Evolutionary conservation across 352 stramenopile species (phyloP).

Genomic region (Phytophthora macrochlamydospora): DNA sequence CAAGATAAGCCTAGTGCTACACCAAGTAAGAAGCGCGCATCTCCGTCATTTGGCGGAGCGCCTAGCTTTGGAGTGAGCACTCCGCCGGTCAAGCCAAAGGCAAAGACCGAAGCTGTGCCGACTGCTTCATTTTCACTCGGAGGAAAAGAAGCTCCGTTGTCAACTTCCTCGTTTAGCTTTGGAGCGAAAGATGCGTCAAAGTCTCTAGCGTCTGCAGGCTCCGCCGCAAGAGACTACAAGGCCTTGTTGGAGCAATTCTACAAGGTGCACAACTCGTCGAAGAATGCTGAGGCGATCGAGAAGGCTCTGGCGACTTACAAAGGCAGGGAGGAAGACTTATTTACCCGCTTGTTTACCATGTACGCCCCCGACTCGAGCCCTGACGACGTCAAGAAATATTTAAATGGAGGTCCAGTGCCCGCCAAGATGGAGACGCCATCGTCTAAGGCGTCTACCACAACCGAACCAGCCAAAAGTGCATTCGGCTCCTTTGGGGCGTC

Average conservation of each 20-base stretch:
- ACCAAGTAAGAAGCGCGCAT: conserved; percentile 10
- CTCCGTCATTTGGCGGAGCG: conserved; percentile 2
- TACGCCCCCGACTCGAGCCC: conserved; percentile 60
- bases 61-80: conserved; percentile 23
- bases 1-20: conserved; percentile 14
- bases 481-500: conserved; percentile 13
- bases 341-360: conserved; percentile 62
- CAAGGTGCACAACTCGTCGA: conserved; percentile 59
- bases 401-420: conserved; percentile 54
- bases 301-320: conserved; percentile 60
- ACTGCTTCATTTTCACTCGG: conserved; percentile 32
- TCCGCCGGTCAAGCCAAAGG: conserved; percentile 26
- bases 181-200: conserved; percentile 23
- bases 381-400: conserved; percentile 68
- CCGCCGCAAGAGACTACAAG: conserved; percentile 49
- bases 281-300: conserved; percentile 45
- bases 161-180: conserved; percentile 32
- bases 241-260: conserved; percentile 66
- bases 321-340: conserved; percentile 65
- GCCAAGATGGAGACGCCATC: conserved; percentile 35
- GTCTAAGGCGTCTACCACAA: conserved; percentile 22
- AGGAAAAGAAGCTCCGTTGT: conserved; percentile 29
- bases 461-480: conserved; percentile 23
- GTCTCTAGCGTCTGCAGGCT: conserved; percentile 4
- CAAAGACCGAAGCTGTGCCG: background rate